Conservation (phyloP, 345 rosid genomes). For the Rhodomyrtus tomentosa region DNA sequence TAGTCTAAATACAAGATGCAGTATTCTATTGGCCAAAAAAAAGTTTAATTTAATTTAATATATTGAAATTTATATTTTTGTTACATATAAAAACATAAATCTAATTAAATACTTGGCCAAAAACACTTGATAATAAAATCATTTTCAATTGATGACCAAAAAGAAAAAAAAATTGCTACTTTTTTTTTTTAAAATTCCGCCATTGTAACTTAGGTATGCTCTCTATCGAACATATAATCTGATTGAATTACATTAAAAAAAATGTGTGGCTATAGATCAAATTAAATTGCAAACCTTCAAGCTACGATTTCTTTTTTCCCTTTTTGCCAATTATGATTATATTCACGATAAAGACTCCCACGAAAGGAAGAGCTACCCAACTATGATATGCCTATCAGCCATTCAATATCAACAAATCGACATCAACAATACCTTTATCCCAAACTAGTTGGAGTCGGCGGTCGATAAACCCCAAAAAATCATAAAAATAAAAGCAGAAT, state of each 20-base stretch:
- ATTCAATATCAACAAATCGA: no score
- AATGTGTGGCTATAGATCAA: no score
- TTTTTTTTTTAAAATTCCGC: neutral
- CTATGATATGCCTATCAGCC: neutral
- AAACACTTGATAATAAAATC: neutral
- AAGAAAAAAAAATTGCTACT: neutral
- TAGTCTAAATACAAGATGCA: no score
- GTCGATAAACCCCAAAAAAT: no score
- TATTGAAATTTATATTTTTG: neutral
- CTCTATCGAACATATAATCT: neutral
- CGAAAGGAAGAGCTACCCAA: neutral
- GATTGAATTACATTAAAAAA: neutral
- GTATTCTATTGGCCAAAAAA: neutral
- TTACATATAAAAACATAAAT: no score
- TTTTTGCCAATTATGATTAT: neutral
- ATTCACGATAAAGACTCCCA: neutral
- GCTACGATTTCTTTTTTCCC: accelerated
- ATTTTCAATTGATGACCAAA: neutral
- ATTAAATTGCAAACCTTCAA: neutral
- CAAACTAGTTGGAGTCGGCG: no score
- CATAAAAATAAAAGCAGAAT: no score
- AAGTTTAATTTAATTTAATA: no score
- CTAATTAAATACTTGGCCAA: neutral
- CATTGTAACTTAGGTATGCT: neutral
- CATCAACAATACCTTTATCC: no score